A percentile compares a stretch with the other conserved stretches of the same genome.
These are phyloP conservation scores for Oldenlandia corymbosa DNA, from an alignment of 257 asterid genomes.

Conservation along the genomic window DNA sequence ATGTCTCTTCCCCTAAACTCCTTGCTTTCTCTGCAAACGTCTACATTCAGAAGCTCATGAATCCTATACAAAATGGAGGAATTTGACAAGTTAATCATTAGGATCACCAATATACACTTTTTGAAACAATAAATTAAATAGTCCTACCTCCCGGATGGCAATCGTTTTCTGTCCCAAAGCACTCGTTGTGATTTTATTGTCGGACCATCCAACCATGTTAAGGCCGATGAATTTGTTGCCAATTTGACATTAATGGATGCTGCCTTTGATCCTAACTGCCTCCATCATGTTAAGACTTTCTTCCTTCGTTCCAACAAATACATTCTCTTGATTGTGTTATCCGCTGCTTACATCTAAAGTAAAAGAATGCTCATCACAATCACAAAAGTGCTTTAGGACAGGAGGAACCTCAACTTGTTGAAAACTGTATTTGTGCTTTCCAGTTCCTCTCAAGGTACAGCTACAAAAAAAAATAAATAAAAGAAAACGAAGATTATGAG, in stretches of 20 bases:
- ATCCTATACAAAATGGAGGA: constrained; percentile 13
- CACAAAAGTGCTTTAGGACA: constrained; percentile 69
- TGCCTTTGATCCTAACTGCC: constrained; percentile 40
- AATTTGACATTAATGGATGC: constrained; percentile 20
- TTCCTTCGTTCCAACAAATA: constrained; percentile 48
- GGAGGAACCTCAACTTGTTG: constrained; percentile 77
- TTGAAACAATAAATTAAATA: background rate
- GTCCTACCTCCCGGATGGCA: constrained; percentile 41
- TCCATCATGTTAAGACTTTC: constrained; percentile 70
- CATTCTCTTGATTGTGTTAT: constrained; percentile 28
- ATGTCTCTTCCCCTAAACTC: constrained; percentile 40
- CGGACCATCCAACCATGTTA: constrained; percentile 45
- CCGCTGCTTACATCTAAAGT: constrained; percentile 28
- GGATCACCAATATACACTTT: background rate
- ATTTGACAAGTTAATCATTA: background rate
- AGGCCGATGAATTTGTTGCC: constrained; percentile 18
- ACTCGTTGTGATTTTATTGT: constrained; percentile 24
- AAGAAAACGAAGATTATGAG: background rate
- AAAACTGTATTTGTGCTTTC: constrained; percentile 96
- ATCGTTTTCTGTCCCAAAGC: constrained; percentile 26
- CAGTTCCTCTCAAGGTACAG: constrained; percentile 76
- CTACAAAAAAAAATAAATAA: constrained; percentile 33
- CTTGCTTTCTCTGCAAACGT: constrained; percentile 18
- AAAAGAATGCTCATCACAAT: constrained; percentile 76
- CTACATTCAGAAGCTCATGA: constrained; percentile 18